Evolutionary conservation across 371 early-diverging fungal species (phyloP), one percentile per base, ranked within the genome.

Genomic region (Phascolomyces articulosus): DNA sequence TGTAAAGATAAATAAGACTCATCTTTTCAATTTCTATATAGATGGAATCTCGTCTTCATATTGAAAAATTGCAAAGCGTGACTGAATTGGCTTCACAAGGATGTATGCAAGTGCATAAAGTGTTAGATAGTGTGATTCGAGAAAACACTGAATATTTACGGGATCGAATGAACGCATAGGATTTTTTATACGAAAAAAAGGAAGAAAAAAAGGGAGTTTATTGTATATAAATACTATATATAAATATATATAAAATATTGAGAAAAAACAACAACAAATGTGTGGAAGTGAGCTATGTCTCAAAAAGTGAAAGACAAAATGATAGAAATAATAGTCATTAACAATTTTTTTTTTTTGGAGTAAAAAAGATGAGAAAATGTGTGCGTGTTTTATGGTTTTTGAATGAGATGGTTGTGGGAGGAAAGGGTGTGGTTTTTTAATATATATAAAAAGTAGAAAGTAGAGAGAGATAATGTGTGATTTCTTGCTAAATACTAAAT

Each of bases 31-130:
- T 13, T 62, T 67, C 38, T 60, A 72, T n/a, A 58, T 74, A 95
- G 89, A 88, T 95, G 87, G 97, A 97, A 76, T 90, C 95, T 23
- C 81, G 94, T 61, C 79, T 98, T 63, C 95, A 94, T 72, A 78
- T 94, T 40, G 92, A 93, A 54, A 88, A 91, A 69, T 83, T 98
- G 26, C 86, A 92, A 51, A 81, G 75, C n/a, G 92, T 96, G 2
- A 72, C 93, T 60, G 73, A 78, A 24, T 76, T 96, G 55, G 97
- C 97, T 2, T 78, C 84, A 0, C 89, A 91, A 55, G 98, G 98
- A 0, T 94, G 96, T 79, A 81, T 83, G 71, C 88, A 92, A 66
- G 86, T 98, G 38, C 88, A 92, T 57, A 73, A 73, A 21, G 81
- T 90, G 40, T 70, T 98, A 60, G 96, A 96, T 66, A 72, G 80